Conservation (phyloP, 106 monocot species). For the Posidonia australis region DNA sequence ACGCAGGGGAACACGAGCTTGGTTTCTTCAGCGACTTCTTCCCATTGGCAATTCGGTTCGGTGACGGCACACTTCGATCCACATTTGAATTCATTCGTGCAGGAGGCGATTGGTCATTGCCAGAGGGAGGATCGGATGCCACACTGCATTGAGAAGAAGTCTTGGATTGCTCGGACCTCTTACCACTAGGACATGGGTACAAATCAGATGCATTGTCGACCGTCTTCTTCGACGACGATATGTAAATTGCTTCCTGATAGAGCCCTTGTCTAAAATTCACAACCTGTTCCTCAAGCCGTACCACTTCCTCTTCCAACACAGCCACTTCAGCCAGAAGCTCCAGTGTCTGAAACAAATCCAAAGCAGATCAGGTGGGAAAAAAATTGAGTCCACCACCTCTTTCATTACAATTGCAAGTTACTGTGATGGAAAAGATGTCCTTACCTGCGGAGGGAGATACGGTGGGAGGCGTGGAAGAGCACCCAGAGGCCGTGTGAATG, state of each 20-base stretch:
- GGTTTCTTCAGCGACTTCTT: slow-evolving; percentile 22
- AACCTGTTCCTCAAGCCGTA: slow-evolving; percentile 84
- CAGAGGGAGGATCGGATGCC: neutral
- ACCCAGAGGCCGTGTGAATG: slow-evolving; percentile 79
- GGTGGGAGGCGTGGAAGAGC: slow-evolving; percentile 90
- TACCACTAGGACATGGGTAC: neutral
- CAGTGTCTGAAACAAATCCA: slow-evolving; percentile 35
- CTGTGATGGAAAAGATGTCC: neutral
- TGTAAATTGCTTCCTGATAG: slow-evolving; percentile 77
- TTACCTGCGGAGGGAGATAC: slow-evolving; percentile 73
- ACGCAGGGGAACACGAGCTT: neutral
- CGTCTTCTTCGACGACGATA: slow-evolving; percentile 48
- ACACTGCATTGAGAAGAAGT: too few relatives aligned
- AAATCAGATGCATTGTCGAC: slow-evolving; percentile 13
- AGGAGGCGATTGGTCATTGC: neutral
- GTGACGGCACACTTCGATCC: neutral
- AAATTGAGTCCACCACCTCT: neutral
- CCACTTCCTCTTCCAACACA: slow-evolving; percentile 88
- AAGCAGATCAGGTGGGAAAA: slow-evolving; percentile 4
- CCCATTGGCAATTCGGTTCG: slow-evolving; percentile 14
- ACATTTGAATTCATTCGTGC: too few relatives aligned
- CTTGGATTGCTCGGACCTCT: too few relatives aligned
- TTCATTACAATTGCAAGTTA: neutral
- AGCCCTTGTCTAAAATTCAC: slow-evolving; percentile 79
- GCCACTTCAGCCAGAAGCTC: slow-evolving; percentile 98